Evolutionary conservation across 1,284 basidiomycete species (phyloP).

Genomic region (Microbotryum saponariae): DNA sequence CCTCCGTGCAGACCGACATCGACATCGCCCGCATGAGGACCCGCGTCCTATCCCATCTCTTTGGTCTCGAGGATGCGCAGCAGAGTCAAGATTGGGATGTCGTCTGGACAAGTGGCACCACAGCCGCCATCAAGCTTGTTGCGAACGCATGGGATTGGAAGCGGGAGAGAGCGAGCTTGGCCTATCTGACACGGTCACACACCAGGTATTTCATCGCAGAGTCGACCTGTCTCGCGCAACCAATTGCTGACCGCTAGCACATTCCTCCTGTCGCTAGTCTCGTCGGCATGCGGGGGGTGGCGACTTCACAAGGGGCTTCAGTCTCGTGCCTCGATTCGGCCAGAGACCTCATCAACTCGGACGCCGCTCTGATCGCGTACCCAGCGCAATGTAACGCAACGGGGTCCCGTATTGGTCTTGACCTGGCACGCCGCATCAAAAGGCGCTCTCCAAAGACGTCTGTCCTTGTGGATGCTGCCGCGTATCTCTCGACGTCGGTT

Average conservation of each 20-base stretch:
- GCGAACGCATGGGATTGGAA: slow-evolving; percentile 66
- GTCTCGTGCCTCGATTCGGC: slow-evolving; percentile 53
- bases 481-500: slow-evolving; percentile 49
- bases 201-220: slow-evolving; percentile 43
- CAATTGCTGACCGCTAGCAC: background rate
- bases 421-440: slow-evolving; percentile 18
- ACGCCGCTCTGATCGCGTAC: slow-evolving; percentile 23
- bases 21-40: slow-evolving; percentile 32
- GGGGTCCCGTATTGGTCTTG: slow-evolving; percentile 16
- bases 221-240: background rate
- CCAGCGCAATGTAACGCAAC: slow-evolving; percentile 29
- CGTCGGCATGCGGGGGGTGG: slow-evolving; percentile 68
- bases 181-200: slow-evolving; percentile 65
- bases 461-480: slow-evolving; percentile 35
- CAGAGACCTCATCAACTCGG: slow-evolving; percentile 5
- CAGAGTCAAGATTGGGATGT: slow-evolving; percentile 61
- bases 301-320: slow-evolving; percentile 49
- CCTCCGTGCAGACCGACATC: slow-evolving; percentile 31
- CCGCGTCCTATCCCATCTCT: slow-evolving; percentile 36
- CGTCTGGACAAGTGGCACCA: slow-evolving; percentile 71
- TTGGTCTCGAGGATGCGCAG: slow-evolving; percentile 39
- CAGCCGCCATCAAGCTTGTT: slow-evolving; percentile 66
- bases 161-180: slow-evolving; percentile 45
- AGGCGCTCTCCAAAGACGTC: slow-evolving; percentile 12
- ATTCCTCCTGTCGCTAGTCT: slow-evolving; percentile 47